phyloP scores from a whole-genome alignment of 225 moss, liverwort and hornwort species.

The Pleurozium schreberi region DNA sequence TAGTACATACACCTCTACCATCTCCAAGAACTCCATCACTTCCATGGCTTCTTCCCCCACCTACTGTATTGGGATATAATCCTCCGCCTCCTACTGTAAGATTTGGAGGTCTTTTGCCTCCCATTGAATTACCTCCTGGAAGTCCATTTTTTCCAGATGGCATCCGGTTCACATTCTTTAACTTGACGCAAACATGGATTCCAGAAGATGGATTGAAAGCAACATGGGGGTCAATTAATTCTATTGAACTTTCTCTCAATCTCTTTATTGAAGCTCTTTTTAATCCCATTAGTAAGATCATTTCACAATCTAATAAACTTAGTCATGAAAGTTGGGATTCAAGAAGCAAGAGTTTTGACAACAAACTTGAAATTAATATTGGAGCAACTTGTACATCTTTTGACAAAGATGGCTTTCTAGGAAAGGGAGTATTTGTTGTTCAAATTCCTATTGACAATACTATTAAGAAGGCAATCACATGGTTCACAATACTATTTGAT shows the following conservation, averaged over 20 bases:
- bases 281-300: conserved; percentile 2
- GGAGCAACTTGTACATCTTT: conserved; percentile 13
- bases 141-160: background rate
- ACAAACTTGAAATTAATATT: background rate
- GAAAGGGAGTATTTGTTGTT: conserved; percentile 1
- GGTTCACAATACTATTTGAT: conserved; percentile 25
- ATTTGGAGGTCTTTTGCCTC: background rate
- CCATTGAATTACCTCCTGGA: background rate
- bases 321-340: background rate
- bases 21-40: background rate
- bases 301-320: background rate
- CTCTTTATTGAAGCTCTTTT: background rate
- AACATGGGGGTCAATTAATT: background rate
- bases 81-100: background rate
- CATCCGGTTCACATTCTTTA: conserved; percentile 9
- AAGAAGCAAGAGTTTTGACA: background rate
- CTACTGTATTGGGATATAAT: background rate
- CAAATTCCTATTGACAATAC: conserved; percentile 4
- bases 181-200: conserved; percentile 1
- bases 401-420: background rate
- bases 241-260: conserved; percentile 1
- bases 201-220: conserved; percentile 1
- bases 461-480: background rate
- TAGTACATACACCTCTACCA: background rate
- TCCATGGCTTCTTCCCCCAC: background rate